phyloP scores from a whole-genome alignment of 768 basidiomycete species.

The Russula foetens region DNA sequence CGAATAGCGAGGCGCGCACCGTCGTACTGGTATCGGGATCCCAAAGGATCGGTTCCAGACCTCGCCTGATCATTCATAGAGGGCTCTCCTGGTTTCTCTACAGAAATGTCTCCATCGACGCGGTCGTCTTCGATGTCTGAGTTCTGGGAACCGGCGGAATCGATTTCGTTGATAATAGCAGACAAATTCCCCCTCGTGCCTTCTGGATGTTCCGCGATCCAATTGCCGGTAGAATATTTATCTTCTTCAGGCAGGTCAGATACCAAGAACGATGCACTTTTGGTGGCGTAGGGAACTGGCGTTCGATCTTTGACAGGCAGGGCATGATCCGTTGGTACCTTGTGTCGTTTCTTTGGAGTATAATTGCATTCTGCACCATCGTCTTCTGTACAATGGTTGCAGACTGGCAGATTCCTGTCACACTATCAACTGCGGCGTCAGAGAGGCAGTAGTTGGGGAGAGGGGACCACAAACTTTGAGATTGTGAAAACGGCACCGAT shows the following conservation, averaged over 20 bases:
- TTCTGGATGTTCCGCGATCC: conserved; percentile 22
- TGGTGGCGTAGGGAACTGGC: conserved; percentile 35
- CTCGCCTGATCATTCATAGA: conserved; percentile 10
- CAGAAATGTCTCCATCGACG: conserved; percentile 7
- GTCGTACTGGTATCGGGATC: conserved; percentile 12
- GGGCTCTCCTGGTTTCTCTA: neutral
- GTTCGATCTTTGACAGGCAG: conserved; percentile 30
- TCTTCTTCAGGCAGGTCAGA: conserved; percentile 33
- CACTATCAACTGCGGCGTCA: conserved; percentile 35
- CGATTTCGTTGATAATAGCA: conserved; percentile 8
- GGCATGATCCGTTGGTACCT: conserved; percentile 38
- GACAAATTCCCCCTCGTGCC: conserved; percentile 10
- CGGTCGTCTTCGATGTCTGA: conserved; percentile 19
- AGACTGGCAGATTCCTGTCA: conserved; percentile 63
- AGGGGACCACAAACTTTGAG: conserved; percentile 43
- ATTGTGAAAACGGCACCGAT: conserved; percentile 59
- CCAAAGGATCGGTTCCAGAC: neutral
- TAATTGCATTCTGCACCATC: conserved; percentile 55
- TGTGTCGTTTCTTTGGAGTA: conserved; percentile 63
- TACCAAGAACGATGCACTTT: conserved; percentile 42
- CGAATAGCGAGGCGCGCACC: conserved; percentile 18
- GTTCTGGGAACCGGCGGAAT: conserved; percentile 15
- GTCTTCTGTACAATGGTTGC: conserved; percentile 55
- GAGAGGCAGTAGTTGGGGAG: conserved; percentile 3
- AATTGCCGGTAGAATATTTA: conserved; percentile 23